Evolutionary conservation across 768 basidiomycete genomes (phyloP).

Genomic region (Leccinum variicolor): DNA sequence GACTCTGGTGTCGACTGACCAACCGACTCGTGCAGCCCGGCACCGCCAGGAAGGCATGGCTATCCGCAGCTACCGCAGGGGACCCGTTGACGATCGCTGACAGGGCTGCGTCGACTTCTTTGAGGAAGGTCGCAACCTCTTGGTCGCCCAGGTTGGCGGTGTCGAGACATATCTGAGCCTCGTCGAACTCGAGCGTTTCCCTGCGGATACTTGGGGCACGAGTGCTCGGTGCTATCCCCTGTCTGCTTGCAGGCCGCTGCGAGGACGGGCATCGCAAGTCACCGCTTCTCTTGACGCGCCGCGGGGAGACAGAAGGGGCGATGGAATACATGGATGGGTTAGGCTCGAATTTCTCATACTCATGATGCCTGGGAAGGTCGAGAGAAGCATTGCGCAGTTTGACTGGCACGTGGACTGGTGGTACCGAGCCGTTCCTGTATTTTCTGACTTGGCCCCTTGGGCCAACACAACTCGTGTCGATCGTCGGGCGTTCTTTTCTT

Average conservation of each 20-base stretch:
- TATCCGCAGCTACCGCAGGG: conserved; percentile 29
- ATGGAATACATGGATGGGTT: conserved; percentile 31
- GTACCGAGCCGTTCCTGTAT: conserved; percentile 31
- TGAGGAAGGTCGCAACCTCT: conserved; percentile 31
- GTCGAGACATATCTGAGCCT: conserved; percentile 30
- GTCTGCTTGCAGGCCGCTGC: conserved; percentile 27
- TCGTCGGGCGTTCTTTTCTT: conserved; percentile 30
- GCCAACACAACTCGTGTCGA: conserved; percentile 31
- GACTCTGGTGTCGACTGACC: conserved; percentile 27
- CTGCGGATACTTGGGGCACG: conserved; percentile 29
- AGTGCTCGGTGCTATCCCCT: conserved; percentile 18
- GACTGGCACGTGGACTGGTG: conserved; percentile 28
- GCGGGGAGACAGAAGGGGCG: conserved; percentile 27
- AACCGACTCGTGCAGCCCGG: conserved; percentile 25
- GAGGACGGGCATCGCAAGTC: conserved; percentile 21
- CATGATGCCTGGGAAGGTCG: conserved; percentile 26
- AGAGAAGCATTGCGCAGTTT: conserved; percentile 30
- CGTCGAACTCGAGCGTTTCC: conserved; percentile 29
- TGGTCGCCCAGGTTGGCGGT: conserved; percentile 29
- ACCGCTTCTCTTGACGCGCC: conserved; percentile 19
- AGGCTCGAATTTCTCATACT: conserved; percentile 25
- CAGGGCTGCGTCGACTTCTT: conserved; percentile 29
- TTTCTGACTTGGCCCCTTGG: conserved; percentile 30
- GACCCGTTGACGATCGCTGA: conserved; percentile 24
- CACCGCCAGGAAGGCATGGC: conserved; percentile 29